Conservation (phyloP, 2,329 filamentous ascomycete genomes). For the Alternaria triticimaculans region DNA sequence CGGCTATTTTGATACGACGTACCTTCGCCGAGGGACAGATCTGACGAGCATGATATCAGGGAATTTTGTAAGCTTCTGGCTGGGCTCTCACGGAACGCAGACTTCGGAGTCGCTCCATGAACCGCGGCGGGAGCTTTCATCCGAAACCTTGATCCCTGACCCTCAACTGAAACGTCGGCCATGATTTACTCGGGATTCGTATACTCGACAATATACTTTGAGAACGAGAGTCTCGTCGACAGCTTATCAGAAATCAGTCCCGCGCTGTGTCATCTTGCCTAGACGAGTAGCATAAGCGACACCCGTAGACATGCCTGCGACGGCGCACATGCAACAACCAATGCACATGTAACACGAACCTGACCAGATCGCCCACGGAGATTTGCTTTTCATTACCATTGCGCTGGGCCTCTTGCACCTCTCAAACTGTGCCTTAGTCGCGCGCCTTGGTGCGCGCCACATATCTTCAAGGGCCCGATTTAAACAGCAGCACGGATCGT, state of each 20-base stretch:
- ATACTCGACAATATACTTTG: conserved; percentile 4
- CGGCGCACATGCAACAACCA: conserved; percentile 23
- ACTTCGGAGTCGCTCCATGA: conserved; percentile 1
- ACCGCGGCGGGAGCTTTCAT: background rate
- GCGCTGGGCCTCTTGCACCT: conserved; percentile 23
- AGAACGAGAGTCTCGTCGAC: conserved; percentile 8
- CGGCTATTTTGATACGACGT: conserved; percentile 17
- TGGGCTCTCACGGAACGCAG: conserved; percentile 7
- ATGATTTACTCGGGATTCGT: background rate
- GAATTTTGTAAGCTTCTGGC: conserved; percentile 11
- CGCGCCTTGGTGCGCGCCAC: conserved; percentile 11
- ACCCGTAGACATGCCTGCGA: conserved; percentile 10
- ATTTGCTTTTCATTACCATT: conserved; percentile 27
- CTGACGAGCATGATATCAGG: conserved; percentile 16
- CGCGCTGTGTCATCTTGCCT: conserved; percentile 25
- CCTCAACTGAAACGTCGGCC: conserved; percentile 2
- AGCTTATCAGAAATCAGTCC: conserved; percentile 32
- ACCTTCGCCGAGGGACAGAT: conserved; percentile 14
- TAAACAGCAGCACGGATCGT: conserved; percentile 7
- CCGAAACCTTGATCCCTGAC: conserved; percentile 1
- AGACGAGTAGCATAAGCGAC: conserved; percentile 25
- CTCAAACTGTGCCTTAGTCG: conserved; percentile 10
- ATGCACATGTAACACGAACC: conserved; percentile 26
- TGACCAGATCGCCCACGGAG: conserved; percentile 12
- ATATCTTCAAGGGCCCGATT: conserved; percentile 2